Conservation (phyloP, 169 alveolate species). For the Pseudocohnilembus persalinus region DNA sequence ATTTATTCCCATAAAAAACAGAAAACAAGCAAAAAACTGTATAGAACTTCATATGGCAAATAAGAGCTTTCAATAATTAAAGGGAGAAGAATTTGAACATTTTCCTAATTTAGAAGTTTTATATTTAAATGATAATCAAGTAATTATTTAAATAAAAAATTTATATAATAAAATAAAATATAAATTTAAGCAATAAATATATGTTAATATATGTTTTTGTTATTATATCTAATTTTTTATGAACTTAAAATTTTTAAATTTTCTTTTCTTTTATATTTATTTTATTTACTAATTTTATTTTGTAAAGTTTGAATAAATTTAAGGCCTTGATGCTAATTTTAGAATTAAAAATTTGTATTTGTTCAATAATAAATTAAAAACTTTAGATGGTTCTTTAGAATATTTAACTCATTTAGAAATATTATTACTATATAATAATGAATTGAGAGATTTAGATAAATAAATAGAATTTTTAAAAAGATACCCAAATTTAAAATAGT, state of each 20-base stretch:
- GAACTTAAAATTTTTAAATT: too few species aligned
- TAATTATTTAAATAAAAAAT: too few species aligned
- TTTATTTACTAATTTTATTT: not conserved
- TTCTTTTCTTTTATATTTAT: too few species aligned
- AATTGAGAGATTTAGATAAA: slow-evolving; percentile 78
- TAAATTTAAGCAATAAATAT: not conserved
- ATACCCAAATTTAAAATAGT: slow-evolving; percentile 63
- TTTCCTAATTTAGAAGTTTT: slow-evolving; percentile 85
- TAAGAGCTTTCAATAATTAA: slow-evolving; percentile 59
- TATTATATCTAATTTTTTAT: too few species aligned
- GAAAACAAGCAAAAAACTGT: slow-evolving; percentile 79
- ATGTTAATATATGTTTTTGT: too few species aligned
- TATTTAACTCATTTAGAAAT: slow-evolving; percentile 78
- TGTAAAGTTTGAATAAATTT: slow-evolving; percentile 50
- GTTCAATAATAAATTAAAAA: slow-evolving; percentile 64
- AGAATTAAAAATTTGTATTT: slow-evolving; percentile 78
- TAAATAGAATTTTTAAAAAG: slow-evolving; percentile 55
- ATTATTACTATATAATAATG: slow-evolving; percentile 64
- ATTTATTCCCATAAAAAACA: slow-evolving; percentile 79
- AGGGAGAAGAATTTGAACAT: slow-evolving; percentile 71
- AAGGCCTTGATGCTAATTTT: slow-evolving; percentile 71
- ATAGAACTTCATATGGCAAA: slow-evolving; percentile 76
- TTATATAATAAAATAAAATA: too few species aligned
- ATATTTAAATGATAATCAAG: slow-evolving; percentile 82
- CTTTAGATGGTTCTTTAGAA: slow-evolving; percentile 69